Conservation (phyloP, 257 asterid genomes). For the Cynanchum wilfordii region DNA sequence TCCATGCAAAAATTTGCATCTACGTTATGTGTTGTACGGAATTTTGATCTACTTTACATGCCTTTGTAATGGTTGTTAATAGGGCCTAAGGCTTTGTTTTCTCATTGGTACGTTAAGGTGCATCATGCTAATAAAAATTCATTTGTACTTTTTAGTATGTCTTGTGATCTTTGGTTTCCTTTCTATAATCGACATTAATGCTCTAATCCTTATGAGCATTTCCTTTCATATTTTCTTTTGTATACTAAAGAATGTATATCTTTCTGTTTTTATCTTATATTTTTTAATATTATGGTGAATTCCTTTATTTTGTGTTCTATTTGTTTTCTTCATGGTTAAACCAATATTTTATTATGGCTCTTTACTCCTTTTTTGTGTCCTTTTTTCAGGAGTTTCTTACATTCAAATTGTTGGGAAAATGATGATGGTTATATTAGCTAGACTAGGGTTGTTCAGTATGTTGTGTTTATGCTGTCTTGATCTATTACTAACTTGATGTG, state of each 20-base stretch:
- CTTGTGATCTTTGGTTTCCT: not conserved
- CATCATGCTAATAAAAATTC: not conserved
- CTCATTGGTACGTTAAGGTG: not conserved
- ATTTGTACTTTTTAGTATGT: too few relatives aligned
- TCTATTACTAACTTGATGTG: not conserved
- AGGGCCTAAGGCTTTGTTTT: not conserved
- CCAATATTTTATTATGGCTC: not conserved
- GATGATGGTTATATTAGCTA: not conserved
- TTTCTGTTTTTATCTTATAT: not conserved
- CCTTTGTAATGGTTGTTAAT: not conserved
- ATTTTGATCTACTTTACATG: not conserved
- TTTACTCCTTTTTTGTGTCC: not conserved
- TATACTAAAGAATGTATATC: not conserved
- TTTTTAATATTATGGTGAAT: too few relatives aligned
- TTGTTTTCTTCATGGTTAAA: not conserved
- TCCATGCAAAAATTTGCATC: not conserved
- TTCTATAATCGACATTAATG: not conserved
- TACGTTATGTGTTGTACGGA: not conserved
- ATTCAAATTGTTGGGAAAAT: not conserved
- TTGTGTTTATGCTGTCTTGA: not conserved
- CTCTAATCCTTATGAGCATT: not conserved
- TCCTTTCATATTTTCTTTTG: not conserved
- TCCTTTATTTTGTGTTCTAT: not conserved
- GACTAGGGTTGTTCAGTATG: not conserved
- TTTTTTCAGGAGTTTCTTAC: not conserved